Base-by-base conservation (phyloP, 2,329 filamentous ascomycete species). In the Talaromyces sp. region DNA sequence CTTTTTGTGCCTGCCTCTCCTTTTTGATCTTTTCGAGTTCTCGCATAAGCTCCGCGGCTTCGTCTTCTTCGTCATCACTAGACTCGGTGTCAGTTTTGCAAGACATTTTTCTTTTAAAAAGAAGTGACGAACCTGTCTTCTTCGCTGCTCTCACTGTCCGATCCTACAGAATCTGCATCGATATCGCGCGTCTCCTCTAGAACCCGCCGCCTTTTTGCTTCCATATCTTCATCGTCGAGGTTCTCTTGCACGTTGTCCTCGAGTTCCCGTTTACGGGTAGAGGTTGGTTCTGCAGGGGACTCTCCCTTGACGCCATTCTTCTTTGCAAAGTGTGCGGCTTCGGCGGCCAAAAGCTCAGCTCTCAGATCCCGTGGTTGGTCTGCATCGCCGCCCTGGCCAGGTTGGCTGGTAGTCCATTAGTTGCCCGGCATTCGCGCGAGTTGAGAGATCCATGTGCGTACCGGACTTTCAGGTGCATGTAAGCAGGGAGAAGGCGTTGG, bases 1-100 rank as follows among this genome's bases (percentile, higher is more conserved):
- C 90, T 61, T 89, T 87, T 73, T 90, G 89, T 72, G 90, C 91
- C 2, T 89, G 89, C 58, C 91, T 82, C 75, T 96, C 92, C 64
- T 86, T 87, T 73, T 96, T 91, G 73, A 99, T 96, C 74, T 96
- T 95, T 71, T 96, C 93, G 52, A 99, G 78, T 74, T 99, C 95
- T 50, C 93, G 85, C 83, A 96, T 90, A 65, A 99, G 80, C 73
- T 96, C 91, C 0, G 91, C 93, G 5, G 91, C 89, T 68, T 93
- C 90, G 67, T 96, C 91, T 66, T 92, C 89, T 58, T 90, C 86
- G 54, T 89, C 85, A 54, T 88, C 86, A 65, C 87, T 87, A 54
- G 49, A 67, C 71, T 77, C 66, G 59, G 17, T 2, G 19, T 57
- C 32, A 57, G 32, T 35, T 29, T 80, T 71, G 53, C 26, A 56